phyloP scores from a whole-genome alignment of 768 basidiomycete genomes.

The Auriscalpium microsporum region DNA sequence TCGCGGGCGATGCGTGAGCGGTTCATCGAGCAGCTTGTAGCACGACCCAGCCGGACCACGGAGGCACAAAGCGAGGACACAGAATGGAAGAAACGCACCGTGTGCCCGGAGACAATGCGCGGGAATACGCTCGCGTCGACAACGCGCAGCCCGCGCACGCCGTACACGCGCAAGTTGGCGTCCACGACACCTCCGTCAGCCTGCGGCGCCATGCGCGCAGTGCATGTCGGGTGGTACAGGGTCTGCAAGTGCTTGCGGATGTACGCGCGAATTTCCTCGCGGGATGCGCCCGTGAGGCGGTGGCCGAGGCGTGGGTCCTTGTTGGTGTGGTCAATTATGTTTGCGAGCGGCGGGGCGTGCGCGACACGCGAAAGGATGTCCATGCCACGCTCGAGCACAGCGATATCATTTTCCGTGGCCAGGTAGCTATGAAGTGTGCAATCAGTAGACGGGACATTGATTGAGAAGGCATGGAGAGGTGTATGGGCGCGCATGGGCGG shows the following conservation, averaged over 20 bases:
- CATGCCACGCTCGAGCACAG: slow-evolving; percentile 32
- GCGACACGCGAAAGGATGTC: slow-evolving; percentile 30
- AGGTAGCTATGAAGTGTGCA: slow-evolving; percentile 30
- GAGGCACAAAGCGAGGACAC: background rate
- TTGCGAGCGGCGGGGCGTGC: slow-evolving; percentile 29
- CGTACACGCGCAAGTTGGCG: slow-evolving; percentile 34
- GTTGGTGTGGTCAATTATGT: slow-evolving; percentile 26
- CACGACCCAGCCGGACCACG: background rate
- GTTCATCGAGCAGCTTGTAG: too few relatives aligned
- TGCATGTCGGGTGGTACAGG: slow-evolving; percentile 36
- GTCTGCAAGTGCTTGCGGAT: slow-evolving; percentile 30
- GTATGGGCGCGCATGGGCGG: too few relatives aligned
- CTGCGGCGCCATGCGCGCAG: slow-evolving; percentile 31
- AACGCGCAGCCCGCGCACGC: slow-evolving; percentile 33
- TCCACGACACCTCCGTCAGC: slow-evolving; percentile 36
- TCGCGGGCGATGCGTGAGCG: background rate
- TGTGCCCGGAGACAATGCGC: slow-evolving; percentile 35
- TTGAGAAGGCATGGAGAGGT: background rate
- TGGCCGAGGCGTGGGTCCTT: slow-evolving; percentile 29
- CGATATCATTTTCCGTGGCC: slow-evolving; percentile 31
- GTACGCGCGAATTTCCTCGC: slow-evolving; percentile 27
- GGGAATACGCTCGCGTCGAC: slow-evolving; percentile 41
- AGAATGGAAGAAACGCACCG: slow-evolving; percentile 24
- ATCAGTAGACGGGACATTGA: slow-evolving; percentile 5
- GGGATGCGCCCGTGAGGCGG: slow-evolving; percentile 24